These are phyloP conservation scores for sorghum (Sorghum bicolor) DNA, from an alignment of 176 grass and related monocot genomes.

Conservation along the genomic window Sorghum_bicolor_NCBIv3 NC_012872.2:14043501-14044000, in stretches of 20 bases:
- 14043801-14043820: background rate
- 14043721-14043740: background rate
- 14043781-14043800: conserved; percentile 6
- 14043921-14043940: background rate
- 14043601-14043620: too few species aligned
- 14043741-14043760: background rate
- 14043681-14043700: background rate
- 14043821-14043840: background rate
- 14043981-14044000: background rate
- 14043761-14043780: background rate
- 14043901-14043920: background rate
- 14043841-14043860: background rate
- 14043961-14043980: background rate
- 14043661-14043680: background rate
- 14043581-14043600: too few species aligned
- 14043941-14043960: background rate
- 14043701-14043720: background rate
- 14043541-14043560: too few species aligned
- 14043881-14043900: background rate
- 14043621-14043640: background rate
- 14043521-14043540: too few species aligned
- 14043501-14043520: too few species aligned
- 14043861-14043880: too few species aligned
- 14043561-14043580: too few species aligned
- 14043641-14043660: background rate